Base-by-base conservation (phyloP, 2,329 filamentous ascomycete species). In the Leptographium procerum region DNA sequence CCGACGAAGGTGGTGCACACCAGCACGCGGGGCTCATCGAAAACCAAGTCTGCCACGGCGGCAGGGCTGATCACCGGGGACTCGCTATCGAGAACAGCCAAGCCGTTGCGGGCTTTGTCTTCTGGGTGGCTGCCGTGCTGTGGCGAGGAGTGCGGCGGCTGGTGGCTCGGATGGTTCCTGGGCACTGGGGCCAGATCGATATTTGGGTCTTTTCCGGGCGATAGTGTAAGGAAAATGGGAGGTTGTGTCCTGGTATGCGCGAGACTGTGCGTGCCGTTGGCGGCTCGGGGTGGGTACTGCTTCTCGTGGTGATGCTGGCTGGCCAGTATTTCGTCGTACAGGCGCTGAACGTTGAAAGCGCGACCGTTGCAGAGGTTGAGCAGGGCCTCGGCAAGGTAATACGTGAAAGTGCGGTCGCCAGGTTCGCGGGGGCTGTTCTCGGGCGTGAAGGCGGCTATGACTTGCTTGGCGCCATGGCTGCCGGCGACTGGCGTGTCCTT, bases 1-100 rank as follows among this genome's bases (percentile, higher is more conserved):
- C 83, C 83, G 31, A 85, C 80, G 65, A 85, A 86, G 0, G 83
- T 86, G 0, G 83, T 86, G 66, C 83, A 86, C 1, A 85, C 83
- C 13, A 86, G 70, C n/a, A 85, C 79, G 62, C 83, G 76, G 10
- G 78, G 74, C 64, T 86, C 82, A 34, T 85, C 82, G 64, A 86
- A 84, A 11, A 77, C 78, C 24, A 86, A 70, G 62, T 83, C 80
- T 6, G 77, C 72, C 2, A 78, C 75, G 2, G 76, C 73, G 22
- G 74, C 74, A 9, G 76, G 73, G 36, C 77, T 73, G 61, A 80
- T 76, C 43, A 73, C 65, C 29, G 73, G 69, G 68, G 77, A 75
- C 50, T 75, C 72, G 24, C 66, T 67, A 19, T 34, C 40, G n/a
- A 45, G 14, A 9, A 19, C 19, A 4, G 47, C 14, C 13, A 26